These are phyloP conservation scores for Termitomyces sp. DNA, from an alignment of 768 basidiomycete genomes.

Conservation along the genomic window DNA sequence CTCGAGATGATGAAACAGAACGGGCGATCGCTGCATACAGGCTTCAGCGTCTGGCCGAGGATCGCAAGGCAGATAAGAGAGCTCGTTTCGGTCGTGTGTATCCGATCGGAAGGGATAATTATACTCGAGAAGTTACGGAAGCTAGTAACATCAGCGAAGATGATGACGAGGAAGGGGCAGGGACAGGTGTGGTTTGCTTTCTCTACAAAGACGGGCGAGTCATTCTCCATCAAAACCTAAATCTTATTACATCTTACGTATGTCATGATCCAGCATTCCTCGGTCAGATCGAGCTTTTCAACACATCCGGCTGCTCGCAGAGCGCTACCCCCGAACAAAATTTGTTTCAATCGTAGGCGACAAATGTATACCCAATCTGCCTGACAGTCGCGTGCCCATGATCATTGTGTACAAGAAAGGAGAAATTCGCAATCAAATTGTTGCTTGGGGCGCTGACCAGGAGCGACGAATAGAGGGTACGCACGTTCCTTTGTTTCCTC, in stretches of 20 bases:
- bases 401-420: conserved; percentile 90
- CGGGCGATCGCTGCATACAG: conserved; percentile 67
- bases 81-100: conserved; percentile 82
- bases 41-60: conserved; percentile 60
- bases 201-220: conserved; percentile 93
- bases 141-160: conserved; percentile 72
- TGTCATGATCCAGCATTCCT: conserved; percentile 52
- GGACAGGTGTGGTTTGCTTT: conserved; percentile 92
- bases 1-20: conserved; percentile 71
- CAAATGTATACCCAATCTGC: conserved; percentile 95
- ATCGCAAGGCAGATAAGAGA: conserved; percentile 51
- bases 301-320: conserved; percentile 71
- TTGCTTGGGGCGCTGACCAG: conserved; percentile 79
- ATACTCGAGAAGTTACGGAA: conserved; percentile 93
- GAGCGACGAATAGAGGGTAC: conserved; percentile 78
- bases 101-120: conserved; percentile 90
- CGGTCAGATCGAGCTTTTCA: conserved; percentile 73
- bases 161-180: conserved; percentile 62
- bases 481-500: neutral
- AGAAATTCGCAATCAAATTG: conserved; percentile 82
- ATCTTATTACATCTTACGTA: neutral
- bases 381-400: conserved; percentile 88
- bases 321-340: conserved; percentile 87
- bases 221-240: neutral
- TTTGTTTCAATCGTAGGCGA: conserved; percentile 94